Conservation (phyloP, 805 yeast genomes). For the Candida golubevii region DNA sequence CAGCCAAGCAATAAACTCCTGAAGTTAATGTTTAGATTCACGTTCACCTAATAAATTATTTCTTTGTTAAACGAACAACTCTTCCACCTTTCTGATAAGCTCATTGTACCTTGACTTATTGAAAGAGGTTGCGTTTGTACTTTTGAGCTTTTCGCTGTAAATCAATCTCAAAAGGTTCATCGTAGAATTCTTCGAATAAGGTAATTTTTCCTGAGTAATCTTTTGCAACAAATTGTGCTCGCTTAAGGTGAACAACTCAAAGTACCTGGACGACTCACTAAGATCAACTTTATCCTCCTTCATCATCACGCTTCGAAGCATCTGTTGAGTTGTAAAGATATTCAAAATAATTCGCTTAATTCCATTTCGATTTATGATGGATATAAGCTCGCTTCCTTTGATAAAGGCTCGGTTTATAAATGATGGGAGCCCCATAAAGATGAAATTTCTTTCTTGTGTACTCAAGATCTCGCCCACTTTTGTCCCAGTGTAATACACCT, state of each 20-base stretch:
- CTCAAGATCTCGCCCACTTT: constrained; percentile 33
- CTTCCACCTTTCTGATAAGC: constrained; percentile 25
- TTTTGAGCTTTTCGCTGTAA: constrained; percentile 42
- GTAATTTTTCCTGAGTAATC: constrained; percentile 28
- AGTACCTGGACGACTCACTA: constrained; percentile 49
- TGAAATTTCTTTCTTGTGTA: constrained; percentile 25
- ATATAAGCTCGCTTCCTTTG: constrained; percentile 47
- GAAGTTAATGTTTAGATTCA: no score
- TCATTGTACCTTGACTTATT: constrained; percentile 38
- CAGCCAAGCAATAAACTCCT: no score
- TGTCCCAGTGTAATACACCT: constrained; percentile 44
- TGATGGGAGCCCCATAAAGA: constrained; percentile 45
- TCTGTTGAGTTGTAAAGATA: constrained; percentile 63
- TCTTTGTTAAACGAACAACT: constrained; percentile 3
- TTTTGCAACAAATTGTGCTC: constrained; percentile 45
- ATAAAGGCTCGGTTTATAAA: constrained; percentile 51
- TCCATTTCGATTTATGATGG: constrained; percentile 53
- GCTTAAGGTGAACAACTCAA: constrained; percentile 48
- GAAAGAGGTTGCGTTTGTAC: constrained; percentile 34
- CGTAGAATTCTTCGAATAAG: constrained; percentile 42
- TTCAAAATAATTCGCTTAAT: constrained; percentile 55
- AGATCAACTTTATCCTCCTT: constrained; percentile 54
- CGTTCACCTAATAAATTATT: no score
- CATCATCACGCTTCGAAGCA: constrained; percentile 53
- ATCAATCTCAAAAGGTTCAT: constrained; percentile 51